phyloP scores from a whole-genome alignment of 2,329 filamentous ascomycete genomes.

The Mycosphaerella sp. region DNA sequence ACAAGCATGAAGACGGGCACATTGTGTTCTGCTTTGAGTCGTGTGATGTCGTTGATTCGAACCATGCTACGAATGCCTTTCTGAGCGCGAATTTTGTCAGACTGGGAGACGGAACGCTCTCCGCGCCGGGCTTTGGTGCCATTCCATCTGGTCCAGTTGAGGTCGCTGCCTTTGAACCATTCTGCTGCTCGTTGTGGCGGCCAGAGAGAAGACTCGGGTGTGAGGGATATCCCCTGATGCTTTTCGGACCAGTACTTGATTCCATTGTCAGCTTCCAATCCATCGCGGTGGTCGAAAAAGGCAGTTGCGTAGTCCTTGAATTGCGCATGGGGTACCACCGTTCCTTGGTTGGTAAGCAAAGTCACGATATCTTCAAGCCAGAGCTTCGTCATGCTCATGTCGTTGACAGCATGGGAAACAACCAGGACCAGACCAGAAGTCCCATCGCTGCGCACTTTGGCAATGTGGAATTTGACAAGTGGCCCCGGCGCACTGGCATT shows the following conservation, averaged over 20 bases:
- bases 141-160: constrained; percentile 26
- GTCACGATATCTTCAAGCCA: constrained; percentile 31
- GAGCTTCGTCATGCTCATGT: constrained; percentile 33
- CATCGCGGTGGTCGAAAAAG: constrained; percentile 28
- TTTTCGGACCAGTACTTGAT: constrained; percentile 30
- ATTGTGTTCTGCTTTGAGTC: constrained; percentile 30
- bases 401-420: constrained; percentile 29
- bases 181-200: constrained; percentile 29
- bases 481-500: constrained; percentile 28
- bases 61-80: constrained; percentile 28
- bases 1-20: constrained; percentile 33
- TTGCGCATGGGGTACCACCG: constrained; percentile 25
- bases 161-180: constrained; percentile 32
- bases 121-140: constrained; percentile 24
- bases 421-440: constrained; percentile 29
- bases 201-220: constrained; percentile 27
- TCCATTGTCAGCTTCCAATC: constrained; percentile 27
- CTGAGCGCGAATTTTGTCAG: constrained; percentile 26
- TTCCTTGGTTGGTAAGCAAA: constrained; percentile 25
- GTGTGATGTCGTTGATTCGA: constrained; percentile 24
- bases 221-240: constrained; percentile 25
- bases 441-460: constrained; percentile 25
- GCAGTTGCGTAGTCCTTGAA: constrained; percentile 32
- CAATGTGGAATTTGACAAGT: constrained; percentile 28
- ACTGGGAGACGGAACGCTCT: constrained; percentile 21